Evolutionary conservation across 371 early-diverging fungal genomes (phyloP).

Genomic region (Cladochytrium tenue): DNA sequence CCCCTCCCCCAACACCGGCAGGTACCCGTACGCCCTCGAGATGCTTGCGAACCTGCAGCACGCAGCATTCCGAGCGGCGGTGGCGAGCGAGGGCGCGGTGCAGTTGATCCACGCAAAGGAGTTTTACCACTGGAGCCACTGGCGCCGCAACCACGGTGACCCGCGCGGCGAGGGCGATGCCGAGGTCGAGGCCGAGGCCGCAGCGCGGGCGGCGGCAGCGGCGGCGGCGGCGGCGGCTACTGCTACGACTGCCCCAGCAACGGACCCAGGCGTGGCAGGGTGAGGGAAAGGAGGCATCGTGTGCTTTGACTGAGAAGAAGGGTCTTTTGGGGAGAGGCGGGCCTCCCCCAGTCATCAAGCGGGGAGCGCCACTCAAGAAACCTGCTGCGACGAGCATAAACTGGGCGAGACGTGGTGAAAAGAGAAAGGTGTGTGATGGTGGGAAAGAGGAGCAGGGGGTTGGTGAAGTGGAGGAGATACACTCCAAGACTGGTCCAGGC

Average conservation of each 20-base stretch:
- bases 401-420: not conserved
- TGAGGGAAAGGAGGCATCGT: not conserved
- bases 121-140: conserved; percentile 83
- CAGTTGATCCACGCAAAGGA: conserved; percentile 79
- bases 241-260: not conserved
- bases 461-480: not conserved
- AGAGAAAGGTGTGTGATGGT: not conserved
- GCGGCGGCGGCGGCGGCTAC: not conserved
- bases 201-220: not conserved
- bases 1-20: conserved; percentile 22
- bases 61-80: conserved; percentile 73
- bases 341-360: not conserved
- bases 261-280: not conserved
- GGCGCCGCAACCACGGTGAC: conserved; percentile 37
- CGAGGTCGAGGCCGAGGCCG: not conserved
- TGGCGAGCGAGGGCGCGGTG: conserved; percentile 73
- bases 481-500: not conserved
- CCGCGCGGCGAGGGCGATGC: conserved; percentile 1
- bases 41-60: conserved; percentile 84
- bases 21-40: conserved; percentile 85
- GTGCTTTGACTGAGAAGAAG: conserved; percentile 1
- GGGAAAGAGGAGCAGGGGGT: not conserved
- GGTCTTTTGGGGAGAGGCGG: not conserved
- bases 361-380: not conserved
- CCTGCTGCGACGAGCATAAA: not conserved